Percentiles rank a stretch among this genome's conserved stretches.
phyloP scores from a whole-genome alignment of 495 filamentous ascomycete genomes.

The Penicillium steckii region DNA sequence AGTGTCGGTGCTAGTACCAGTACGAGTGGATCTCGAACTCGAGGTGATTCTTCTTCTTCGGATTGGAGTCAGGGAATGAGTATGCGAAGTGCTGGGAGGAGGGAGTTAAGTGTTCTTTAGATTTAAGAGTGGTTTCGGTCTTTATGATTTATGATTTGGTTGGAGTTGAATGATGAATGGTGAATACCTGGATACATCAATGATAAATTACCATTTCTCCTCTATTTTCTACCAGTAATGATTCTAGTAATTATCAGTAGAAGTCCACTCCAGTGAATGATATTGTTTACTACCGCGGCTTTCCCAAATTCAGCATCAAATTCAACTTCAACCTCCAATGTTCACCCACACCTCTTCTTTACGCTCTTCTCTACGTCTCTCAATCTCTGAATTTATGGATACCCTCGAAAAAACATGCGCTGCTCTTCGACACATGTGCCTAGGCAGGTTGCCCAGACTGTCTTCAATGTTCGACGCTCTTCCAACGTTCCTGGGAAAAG shows the following conservation, averaged over 20 bases:
- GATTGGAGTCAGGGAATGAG: constrained; percentile 30
- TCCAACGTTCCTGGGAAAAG: background rate
- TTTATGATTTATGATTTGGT: background rate
- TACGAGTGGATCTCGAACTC: constrained; percentile 18
- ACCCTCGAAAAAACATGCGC: background rate
- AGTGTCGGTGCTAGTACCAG: constrained; percentile 27
- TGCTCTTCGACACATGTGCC: background rate
- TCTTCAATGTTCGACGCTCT: background rate
- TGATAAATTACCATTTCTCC: too few species aligned
- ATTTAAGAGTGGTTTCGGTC: too few species aligned
- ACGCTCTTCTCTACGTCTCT: background rate
- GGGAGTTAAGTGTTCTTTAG: constrained; percentile 36
- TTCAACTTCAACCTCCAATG: too few species aligned
- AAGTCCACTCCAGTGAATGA: too few species aligned
- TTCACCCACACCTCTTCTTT: too few species aligned
- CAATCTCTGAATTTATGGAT: background rate
- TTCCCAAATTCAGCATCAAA: too few species aligned
- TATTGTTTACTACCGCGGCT: too few species aligned
- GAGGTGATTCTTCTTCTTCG: constrained; percentile 28
- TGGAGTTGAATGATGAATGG: background rate
- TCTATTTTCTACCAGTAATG: too few species aligned
- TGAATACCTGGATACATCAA: too few species aligned
- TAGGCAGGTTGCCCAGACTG: background rate
- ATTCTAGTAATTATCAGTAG: too few species aligned
- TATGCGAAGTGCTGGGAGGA: constrained; percentile 25